Base-by-base conservation (phyloP, 106 monocot species). In the Gastrodia elata region DNA sequence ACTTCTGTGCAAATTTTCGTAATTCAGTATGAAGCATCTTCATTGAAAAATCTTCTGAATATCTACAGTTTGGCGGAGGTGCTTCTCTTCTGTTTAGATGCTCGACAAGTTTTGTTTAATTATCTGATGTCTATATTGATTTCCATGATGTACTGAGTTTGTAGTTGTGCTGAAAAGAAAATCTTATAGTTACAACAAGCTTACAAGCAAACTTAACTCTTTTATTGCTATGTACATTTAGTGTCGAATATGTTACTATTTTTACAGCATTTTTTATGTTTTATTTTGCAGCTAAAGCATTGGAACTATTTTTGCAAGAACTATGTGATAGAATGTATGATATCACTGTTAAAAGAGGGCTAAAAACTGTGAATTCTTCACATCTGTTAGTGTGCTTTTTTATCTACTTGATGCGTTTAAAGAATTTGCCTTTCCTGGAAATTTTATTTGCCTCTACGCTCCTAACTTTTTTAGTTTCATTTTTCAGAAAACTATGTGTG, bases 241-340 rank as follows among this genome's bases (percentile, higher is more conserved):
- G 48, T 20, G 15, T 18, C 5, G 1, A 59, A 5, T 59, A 27
- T 27, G 5, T 32, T 61, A 28, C 13, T 56, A 18, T 18, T 26
- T 14, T 67, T 6, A 8, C 14, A 20, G 14, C 14, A 37, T 35
- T 67, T 16, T 35, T 37, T 67, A 36, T 3, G 2, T 35, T 6
- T 15, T 18, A 35, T 34, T 67, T 68, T 79, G 69, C 87, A 87
- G 87, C 90, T 34, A 91, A 91, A 83, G 90, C 90, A 73, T 82
- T 91, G 75, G 90, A 91, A 42, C 64, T 91, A 73, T 87, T 91
- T 87, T 82, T 91, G 10, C 84, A 91, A 84, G 90, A 91, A 67
- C 78, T 91, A 11, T 91, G 90, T 71, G 78, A 85, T 61, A 81
- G 74, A 70, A 91, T 87, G 44, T 85, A 91, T 82, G 58, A 73